Evolutionary conservation across 2,329 filamentous ascomycete genomes (phyloP).

Genomic region (Alternaria triticimaculans): DNA sequence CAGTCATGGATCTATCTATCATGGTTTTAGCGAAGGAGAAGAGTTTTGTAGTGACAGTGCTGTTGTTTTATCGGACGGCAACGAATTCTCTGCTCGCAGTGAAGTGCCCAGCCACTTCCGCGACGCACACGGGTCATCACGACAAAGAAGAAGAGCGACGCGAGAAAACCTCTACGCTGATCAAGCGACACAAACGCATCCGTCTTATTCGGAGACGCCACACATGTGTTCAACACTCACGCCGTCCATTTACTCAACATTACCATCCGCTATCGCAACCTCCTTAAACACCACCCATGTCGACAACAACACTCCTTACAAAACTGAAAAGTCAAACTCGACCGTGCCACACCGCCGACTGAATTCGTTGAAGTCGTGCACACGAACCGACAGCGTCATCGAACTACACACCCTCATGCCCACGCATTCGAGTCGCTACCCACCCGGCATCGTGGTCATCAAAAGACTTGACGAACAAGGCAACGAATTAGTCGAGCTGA

Average conservation of each 20-base stretch:
- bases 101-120: neutral
- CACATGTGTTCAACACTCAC: neutral
- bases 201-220: no score
- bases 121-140: neutral
- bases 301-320: neutral
- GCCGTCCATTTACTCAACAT: neutral
- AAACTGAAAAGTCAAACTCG: neutral
- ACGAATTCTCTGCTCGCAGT: neutral
- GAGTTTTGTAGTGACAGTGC: neutral
- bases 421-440: neutral
- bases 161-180: neutral
- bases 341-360: no score
- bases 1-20: no score
- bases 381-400: neutral
- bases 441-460: neutral
- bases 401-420: neutral
- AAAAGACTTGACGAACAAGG: slow-evolving; percentile 2
- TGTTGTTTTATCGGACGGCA: neutral
- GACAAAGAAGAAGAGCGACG: neutral
- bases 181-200: neutral
- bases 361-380: neutral
- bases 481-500: neutral
- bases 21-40: neutral
- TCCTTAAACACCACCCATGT: neutral
- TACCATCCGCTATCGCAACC: neutral